Evolutionary conservation across 2,329 filamentous ascomycete species (phyloP).

Genomic region (Nectriaceae sp.): DNA sequence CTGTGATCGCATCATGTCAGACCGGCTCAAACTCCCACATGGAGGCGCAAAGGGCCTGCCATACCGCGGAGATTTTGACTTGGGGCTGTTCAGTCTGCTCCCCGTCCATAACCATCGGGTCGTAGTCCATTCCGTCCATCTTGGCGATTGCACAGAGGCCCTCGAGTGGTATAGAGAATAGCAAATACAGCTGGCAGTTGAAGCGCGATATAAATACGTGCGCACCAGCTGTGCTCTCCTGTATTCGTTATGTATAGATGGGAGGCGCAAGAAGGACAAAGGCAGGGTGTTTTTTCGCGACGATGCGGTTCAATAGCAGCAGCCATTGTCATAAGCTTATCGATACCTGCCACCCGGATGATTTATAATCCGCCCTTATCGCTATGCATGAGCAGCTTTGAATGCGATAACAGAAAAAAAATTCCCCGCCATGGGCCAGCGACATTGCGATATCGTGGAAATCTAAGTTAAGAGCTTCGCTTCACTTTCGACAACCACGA

Average conservation of each 20-base stretch:
- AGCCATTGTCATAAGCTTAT: not conserved
- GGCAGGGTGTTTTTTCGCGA: constrained; percentile 25
- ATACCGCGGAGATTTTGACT: constrained; percentile 63
- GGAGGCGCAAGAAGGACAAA: constrained; percentile 7
- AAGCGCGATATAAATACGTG: not conserved
- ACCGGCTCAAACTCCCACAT: constrained; percentile 15
- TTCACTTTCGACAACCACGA: not conserved
- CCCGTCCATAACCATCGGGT: constrained; percentile 60
- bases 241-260: not conserved
- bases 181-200: constrained; percentile 4
- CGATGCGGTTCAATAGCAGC: constrained; percentile 14
- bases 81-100: constrained; percentile 56
- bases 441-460: constrained; percentile 7
- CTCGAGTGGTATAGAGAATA: constrained; percentile 5
- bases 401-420: constrained; percentile 34
- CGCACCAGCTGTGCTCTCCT: not conserved
- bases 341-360: constrained; percentile 22
- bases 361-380: constrained; percentile 37
- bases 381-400: constrained; percentile 6
- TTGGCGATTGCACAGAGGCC: constrained; percentile 15
- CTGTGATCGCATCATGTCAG: constrained; percentile 47
- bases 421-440: constrained; percentile 26
- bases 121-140: constrained; percentile 58
- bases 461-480: constrained; percentile 4
- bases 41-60: constrained; percentile 19